These are phyloP conservation scores for Magnusiomyces suaveolens DNA, from an alignment of 1,139 yeast species.

Conservation along the genomic window DNA sequence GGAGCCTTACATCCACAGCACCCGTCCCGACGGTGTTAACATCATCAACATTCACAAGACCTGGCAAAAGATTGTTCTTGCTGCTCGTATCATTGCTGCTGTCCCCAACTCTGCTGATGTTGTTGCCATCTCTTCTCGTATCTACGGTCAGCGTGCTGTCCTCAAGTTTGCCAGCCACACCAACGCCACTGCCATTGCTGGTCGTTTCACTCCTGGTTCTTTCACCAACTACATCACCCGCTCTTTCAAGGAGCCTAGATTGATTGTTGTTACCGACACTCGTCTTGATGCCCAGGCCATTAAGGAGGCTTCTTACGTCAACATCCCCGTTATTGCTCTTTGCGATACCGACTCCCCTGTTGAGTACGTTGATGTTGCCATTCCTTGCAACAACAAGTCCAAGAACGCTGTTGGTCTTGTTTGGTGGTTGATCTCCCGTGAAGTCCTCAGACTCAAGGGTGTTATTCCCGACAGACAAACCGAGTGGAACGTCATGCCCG, in stretches of 20 bases:
- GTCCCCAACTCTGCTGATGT: conserved; percentile 98
- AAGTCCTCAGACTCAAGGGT: conserved; percentile 98
- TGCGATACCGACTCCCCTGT: conserved; percentile 98
- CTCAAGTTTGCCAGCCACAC: conserved; percentile 99
- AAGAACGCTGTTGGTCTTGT: conserved; percentile 99
- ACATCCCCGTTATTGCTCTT: conserved; percentile 99
- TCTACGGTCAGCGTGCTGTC: conserved; percentile 99
- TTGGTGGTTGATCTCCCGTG: conserved; percentile 99
- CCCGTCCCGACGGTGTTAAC: conserved; percentile 99
- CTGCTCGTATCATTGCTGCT: conserved; percentile 99
- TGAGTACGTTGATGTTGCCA: conserved; percentile 98
- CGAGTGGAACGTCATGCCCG: conserved; percentile 99
- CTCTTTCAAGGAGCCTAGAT: conserved; percentile 99
- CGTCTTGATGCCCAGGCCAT: conserved; percentile 99
- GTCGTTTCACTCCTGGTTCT: conserved; percentile 99
- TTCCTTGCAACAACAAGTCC: conserved; percentile 99
- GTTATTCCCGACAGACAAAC: conserved; percentile 93
- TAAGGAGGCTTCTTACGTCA: conserved; percentile 99
- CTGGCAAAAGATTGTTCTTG: conserved; percentile 99
- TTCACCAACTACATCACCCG: conserved; percentile 99
- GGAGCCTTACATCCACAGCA: conserved; percentile 97
- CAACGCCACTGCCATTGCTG: conserved; percentile 99
- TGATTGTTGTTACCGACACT: conserved; percentile 98
- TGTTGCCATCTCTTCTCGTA: conserved; percentile 98
- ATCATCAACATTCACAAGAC: conserved; percentile 97